Base-by-base conservation (phyloP, 768 basidiomycete species). In the Gloeostereum incarnatum region DNA sequence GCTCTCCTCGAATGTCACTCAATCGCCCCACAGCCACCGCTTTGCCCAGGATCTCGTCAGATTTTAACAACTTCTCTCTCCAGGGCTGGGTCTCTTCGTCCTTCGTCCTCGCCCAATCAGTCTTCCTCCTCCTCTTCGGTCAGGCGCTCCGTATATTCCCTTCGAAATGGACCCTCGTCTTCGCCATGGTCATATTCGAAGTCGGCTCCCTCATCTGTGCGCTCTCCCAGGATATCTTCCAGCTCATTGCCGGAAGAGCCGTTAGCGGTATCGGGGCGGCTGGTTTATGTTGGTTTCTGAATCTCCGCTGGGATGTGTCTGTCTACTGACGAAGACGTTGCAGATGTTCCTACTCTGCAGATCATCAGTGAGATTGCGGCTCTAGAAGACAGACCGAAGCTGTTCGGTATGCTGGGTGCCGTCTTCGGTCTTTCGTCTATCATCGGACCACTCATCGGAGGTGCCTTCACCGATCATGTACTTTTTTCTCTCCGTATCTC, bases 221-320 rank as follows among this genome's bases (percentile, higher is more conserved):
- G 26, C 50, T 57, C 16, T 44, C 54, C 14, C 45, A 42, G 2
- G 46, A 36, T 35, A 44, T 59, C 17, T 40, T 49, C 26, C 36
- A 50, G 21, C 40, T 64, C 14, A 62, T 64, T 35, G 52, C 65
- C 26, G 69, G 69, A 14, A 49, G 69, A 13, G 65, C 68, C 0
- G 41, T 71, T 19, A 52, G 61, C 2, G 69, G 70, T n/a, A 38
- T 66, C 3, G 70, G 68, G 2, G 68, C 62, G 0, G 61, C 61
- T 2, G 68, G 65, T 21, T 30, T 34, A 19, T 30, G 24, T 40
- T 31, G 30, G 22, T 32, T 17, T 27, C 3, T 35, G 31, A 14
- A 23, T 38, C 33, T 20, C 31, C 33, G 35, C 31, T 6, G 39
- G 30, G 8, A 17, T 25, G 16, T 24, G 18, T 33, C 25, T 23